Percentiles rank a stretch among this genome's conserved stretches.
Conservation (phyloP, 108 stramenopile species). For the Fragilaria crotonensis region DNA sequence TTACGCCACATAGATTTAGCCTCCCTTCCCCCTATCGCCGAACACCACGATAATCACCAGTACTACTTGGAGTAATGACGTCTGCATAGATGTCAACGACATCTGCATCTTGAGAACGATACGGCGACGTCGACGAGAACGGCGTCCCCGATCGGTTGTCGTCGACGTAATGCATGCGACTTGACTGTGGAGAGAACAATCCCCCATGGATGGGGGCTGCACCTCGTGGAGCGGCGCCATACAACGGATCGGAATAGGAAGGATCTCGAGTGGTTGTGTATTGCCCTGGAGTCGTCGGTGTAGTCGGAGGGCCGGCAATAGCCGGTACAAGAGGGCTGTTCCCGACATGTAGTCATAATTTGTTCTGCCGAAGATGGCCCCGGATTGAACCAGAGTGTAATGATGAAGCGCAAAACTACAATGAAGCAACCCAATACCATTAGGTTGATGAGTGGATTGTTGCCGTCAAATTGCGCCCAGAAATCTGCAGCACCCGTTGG, state of each 20-base stretch:
- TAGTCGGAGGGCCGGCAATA: not conserved
- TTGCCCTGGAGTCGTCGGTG: too few species aligned
- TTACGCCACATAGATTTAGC: not conserved
- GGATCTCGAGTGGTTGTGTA: not conserved
- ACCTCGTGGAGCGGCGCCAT: not conserved
- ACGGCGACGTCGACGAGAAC: not conserved
- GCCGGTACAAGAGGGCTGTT: too few species aligned
- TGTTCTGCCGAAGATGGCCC: not conserved
- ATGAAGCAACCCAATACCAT: not conserved
- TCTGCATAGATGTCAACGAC: conserved; percentile 3
- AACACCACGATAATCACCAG: conserved; percentile 13
- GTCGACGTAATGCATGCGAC: too few species aligned
- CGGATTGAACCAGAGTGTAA: not conserved
- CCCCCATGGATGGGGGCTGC: not conserved
- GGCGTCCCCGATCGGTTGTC: not conserved
- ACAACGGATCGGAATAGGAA: not conserved
- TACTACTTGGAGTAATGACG: conserved; percentile 32
- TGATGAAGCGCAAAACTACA: not conserved
- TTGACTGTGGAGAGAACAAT: conserved; percentile 3
- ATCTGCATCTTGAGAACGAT: not conserved
- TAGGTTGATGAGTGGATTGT: not conserved
- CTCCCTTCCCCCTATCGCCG: not conserved
- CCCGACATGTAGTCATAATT: not conserved
- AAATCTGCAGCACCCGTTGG: not conserved
- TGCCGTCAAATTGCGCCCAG: not conserved